A percentile compares a stretch with the other conserved stretches of the same genome.
Conservation (phyloP, 805 yeast genomes). For the Teunomyces barrocoloradensis region DNA sequence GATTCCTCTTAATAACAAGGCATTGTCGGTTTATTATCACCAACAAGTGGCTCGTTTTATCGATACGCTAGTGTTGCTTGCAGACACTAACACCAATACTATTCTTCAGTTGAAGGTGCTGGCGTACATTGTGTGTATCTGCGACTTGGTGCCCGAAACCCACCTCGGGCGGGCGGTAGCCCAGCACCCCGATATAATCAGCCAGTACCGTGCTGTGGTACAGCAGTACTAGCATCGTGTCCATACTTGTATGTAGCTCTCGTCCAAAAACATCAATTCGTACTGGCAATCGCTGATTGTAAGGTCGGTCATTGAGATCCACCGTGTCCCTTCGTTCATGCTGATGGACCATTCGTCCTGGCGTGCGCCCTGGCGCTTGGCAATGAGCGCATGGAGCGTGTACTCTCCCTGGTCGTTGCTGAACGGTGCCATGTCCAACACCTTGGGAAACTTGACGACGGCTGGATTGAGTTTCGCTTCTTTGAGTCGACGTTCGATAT, state of each 20-base stretch:
- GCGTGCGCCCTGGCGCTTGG: conserved; percentile 22
- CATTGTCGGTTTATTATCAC: conserved; percentile 5
- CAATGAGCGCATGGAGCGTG: conserved; percentile 23
- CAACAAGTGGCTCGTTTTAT: conserved; percentile 11
- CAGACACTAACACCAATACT: conserved; percentile 1
- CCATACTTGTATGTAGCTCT: conserved; percentile 71
- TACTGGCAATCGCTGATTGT: conserved; percentile 45
- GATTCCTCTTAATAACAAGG: background rate
- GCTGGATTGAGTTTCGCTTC: conserved; percentile 38
- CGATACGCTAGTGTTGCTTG: conserved; percentile 9
- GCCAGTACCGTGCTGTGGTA: conserved; percentile 6
- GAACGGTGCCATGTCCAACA: conserved; percentile 36
- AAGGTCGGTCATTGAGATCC: conserved; percentile 62
- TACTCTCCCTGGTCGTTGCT: conserved; percentile 29
- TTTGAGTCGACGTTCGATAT: conserved; percentile 47
- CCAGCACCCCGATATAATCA: conserved; percentile 5
- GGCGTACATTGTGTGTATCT: conserved; percentile 16
- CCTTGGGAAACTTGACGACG: conserved; percentile 56
- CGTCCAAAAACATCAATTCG: conserved; percentile 60
- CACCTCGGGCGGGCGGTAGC: conserved; percentile 13
- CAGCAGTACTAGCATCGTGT: conserved; percentile 11
- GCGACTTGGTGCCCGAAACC: conserved; percentile 17
- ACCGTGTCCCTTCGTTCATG: conserved; percentile 32
- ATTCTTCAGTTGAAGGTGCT: conserved; percentile 13
- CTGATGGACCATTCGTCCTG: conserved; percentile 44